Evolutionary conservation across 495 filamentous ascomycete species (phyloP).

Genomic region (Acidiella bohemica): DNA sequence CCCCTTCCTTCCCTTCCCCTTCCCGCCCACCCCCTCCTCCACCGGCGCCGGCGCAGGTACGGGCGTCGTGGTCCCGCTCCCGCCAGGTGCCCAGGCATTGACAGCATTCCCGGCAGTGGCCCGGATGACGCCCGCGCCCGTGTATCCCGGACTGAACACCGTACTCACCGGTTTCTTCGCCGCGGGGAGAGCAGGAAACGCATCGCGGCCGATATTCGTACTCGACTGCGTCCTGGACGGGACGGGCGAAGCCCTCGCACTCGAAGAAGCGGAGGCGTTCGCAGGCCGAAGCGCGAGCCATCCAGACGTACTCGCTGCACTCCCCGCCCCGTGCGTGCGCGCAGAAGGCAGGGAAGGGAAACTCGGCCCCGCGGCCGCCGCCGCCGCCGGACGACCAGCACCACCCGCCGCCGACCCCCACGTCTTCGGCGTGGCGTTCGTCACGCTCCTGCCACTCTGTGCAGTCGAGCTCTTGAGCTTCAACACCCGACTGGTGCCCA

Average conservation of each 20-base stretch:
- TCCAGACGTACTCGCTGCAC: constrained; percentile 30
- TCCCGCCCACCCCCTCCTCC: constrained; percentile 27
- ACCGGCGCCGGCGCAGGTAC: constrained; percentile 20
- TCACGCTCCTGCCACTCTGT: constrained; percentile 43
- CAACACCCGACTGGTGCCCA: constrained; percentile 48
- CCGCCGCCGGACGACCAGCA: constrained; percentile 23
- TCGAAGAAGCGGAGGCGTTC: constrained; percentile 4
- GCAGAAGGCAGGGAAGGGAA: constrained; percentile 12
- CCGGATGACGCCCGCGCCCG: constrained; percentile 54
- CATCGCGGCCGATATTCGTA: constrained; percentile 32
- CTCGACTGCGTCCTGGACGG: constrained; percentile 23
- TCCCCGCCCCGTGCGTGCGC: constrained; percentile 15
- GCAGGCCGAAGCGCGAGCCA: constrained; percentile 29
- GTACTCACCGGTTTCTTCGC: constrained; percentile 66
- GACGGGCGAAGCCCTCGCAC: constrained; percentile 18
- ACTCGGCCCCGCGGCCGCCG: constrained; percentile 30
- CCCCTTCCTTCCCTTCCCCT: constrained; percentile 63
- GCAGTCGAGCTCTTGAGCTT: constrained; percentile 68
- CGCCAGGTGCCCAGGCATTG: constrained; percentile 35
- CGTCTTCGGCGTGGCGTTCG: constrained; percentile 1
- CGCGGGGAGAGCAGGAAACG: constrained; percentile 70
- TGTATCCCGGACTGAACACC: constrained; percentile 58
- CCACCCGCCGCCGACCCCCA: not conserved
- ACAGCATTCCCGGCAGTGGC: constrained; percentile 33
- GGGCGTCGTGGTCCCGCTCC: constrained; percentile 17